A percentile compares a stretch with the other conserved stretches of the same genome.
Conservation (phyloP, 148 eudicot species). For the Cornus suecica region DNA sequence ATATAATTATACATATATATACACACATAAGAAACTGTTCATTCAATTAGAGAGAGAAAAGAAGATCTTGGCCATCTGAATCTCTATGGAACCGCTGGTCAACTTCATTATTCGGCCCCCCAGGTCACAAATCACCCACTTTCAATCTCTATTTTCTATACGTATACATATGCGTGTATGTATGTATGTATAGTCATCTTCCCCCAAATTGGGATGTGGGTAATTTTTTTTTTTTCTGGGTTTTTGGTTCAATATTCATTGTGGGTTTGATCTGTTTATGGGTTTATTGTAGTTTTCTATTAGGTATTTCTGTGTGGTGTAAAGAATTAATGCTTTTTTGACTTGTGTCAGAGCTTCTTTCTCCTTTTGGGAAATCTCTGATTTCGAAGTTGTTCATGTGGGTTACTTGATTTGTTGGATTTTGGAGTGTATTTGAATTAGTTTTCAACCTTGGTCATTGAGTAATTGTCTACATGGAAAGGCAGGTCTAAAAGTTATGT, state of each 20-base stretch:
- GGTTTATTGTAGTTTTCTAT: not conserved
- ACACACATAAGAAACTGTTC: not conserved
- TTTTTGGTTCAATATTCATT: not conserved
- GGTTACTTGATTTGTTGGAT: not conserved
- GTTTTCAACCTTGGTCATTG: too few relatives aligned
- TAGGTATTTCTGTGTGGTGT: not conserved
- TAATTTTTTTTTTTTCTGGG: not conserved
- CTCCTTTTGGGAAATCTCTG: not conserved
- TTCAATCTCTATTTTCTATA: not conserved
- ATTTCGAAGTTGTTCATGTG: not conserved
- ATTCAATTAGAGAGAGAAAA: not conserved
- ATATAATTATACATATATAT: not conserved
- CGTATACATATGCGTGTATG: not conserved
- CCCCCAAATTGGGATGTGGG: not conserved
- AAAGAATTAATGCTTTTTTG: conserved; percentile 3
- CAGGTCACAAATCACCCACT: conserved; percentile 39
- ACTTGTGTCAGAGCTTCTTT: not conserved
- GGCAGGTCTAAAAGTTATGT: not conserved
- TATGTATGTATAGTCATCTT: not conserved
- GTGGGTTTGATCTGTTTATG: not conserved
- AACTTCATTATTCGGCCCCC: conserved; percentile 98
- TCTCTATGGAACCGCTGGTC: conserved; percentile 82
- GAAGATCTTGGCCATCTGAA: conserved; percentile 16
- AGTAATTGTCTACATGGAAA: not conserved
- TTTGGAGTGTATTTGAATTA: not conserved